Percentiles rank a stretch among this genome's conserved stretches.
Conservation (phyloP, 192 early-diverging fungal genomes). For the Obelidium mucronatum region DNA sequence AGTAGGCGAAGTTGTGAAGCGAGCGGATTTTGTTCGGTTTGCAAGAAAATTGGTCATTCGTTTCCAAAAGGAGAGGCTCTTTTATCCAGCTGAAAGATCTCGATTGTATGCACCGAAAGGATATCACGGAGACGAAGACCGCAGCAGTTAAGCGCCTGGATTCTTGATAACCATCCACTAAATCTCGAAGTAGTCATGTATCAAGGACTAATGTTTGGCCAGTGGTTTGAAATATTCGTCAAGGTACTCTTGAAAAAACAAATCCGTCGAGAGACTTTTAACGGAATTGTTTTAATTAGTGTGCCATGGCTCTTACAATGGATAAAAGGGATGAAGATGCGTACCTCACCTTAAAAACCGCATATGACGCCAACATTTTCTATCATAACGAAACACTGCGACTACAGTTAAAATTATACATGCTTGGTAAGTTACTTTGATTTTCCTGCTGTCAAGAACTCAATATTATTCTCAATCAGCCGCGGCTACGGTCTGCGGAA, state of each 20-base stretch:
- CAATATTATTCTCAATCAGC: constrained; percentile 19
- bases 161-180: not conserved
- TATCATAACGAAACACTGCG: constrained; percentile 55
- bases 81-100: constrained; percentile 46
- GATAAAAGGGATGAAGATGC: not conserved
- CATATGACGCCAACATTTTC: constrained; percentile 67
- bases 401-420: constrained; percentile 54
- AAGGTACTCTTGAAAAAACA: too few relatives aligned
- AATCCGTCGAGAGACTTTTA: too few relatives aligned
- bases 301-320: constrained; percentile 32
- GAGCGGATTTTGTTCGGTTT: constrained; percentile 45
- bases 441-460: constrained; percentile 13
- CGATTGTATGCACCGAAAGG: constrained; percentile 11
- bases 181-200: too few relatives aligned
- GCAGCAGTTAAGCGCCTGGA: not conserved
- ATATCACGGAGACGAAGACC: constrained; percentile 11
- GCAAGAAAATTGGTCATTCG: constrained; percentile 38
- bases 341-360: constrained; percentile 59
- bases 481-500: constrained; percentile 44
- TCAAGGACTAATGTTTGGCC: constrained; percentile 53
- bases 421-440: constrained; percentile 61
- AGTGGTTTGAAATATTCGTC: constrained; percentile 73
- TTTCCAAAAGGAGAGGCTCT: constrained; percentile 48
- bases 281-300: too few relatives aligned
- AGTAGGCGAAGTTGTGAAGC: constrained; percentile 22